Evolutionary conservation across 495 filamentous ascomycete genomes (phyloP).

Genomic region (Sporormia fimetaria): DNA sequence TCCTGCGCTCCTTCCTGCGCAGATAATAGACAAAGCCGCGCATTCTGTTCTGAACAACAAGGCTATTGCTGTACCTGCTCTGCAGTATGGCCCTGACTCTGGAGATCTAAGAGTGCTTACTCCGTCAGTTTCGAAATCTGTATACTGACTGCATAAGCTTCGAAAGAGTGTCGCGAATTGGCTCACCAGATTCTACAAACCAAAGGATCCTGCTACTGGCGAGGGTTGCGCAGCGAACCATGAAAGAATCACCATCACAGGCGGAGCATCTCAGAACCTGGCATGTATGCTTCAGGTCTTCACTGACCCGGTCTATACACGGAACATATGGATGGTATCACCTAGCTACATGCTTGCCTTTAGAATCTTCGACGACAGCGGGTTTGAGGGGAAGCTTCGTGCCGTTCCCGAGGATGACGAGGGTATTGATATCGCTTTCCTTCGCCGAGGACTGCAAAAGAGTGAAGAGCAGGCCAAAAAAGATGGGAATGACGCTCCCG

Average conservation of each 20-base stretch:
- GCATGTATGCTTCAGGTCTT: slow-evolving; percentile 61
- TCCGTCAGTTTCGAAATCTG: too few relatives aligned
- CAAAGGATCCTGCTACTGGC: slow-evolving; percentile 33
- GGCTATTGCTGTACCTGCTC: slow-evolving; percentile 41
- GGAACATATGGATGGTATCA: slow-evolving; percentile 64
- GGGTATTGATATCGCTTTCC: slow-evolving; percentile 53
- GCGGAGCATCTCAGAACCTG: slow-evolving; percentile 67
- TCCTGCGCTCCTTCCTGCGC: slow-evolving; percentile 54
- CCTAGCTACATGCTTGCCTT: slow-evolving; percentile 73
- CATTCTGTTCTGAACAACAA: slow-evolving; percentile 46
- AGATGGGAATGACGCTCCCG: slow-evolving; percentile 26
- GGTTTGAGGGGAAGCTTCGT: slow-evolving; percentile 49
- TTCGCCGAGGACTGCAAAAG: slow-evolving; percentile 40
- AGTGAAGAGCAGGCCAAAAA: slow-evolving; percentile 32
- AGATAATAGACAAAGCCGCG: slow-evolving; percentile 45
- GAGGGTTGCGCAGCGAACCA: too few relatives aligned
- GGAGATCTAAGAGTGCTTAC: slow-evolving; percentile 59
- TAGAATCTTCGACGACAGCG: slow-evolving; percentile 67
- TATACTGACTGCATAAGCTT: too few relatives aligned
- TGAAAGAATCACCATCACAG: slow-evolving; percentile 73
- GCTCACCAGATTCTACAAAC: slow-evolving; percentile 53
- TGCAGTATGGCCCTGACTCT: slow-evolving; percentile 69
- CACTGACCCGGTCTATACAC: slow-evolving; percentile 65
- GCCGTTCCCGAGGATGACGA: slow-evolving; percentile 64
- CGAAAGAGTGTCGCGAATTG: slow-evolving; percentile 51